Percentiles rank a stretch among this genome's conserved stretches.
These are phyloP conservation scores for Porcisia hertigi DNA, from an alignment of 208 protist species.

Conservation along the genomic window DNA sequence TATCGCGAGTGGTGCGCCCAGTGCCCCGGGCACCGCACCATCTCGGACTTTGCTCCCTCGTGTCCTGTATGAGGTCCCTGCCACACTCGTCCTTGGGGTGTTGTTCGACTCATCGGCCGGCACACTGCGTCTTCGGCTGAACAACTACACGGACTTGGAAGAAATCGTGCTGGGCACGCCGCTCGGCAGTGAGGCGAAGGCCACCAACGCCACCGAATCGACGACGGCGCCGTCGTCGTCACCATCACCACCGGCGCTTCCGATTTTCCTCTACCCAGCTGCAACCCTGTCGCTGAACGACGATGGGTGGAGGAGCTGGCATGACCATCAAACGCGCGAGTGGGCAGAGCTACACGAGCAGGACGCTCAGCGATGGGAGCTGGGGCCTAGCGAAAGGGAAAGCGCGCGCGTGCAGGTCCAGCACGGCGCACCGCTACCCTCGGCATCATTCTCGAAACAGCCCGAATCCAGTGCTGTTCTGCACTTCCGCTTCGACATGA, in stretches of 20 bases:
- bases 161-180: slow-evolving; percentile 10
- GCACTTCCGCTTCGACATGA: slow-evolving; percentile 31
- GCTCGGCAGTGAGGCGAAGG: background rate
- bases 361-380: background rate
- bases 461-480: slow-evolving; percentile 28
- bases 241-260: background rate
- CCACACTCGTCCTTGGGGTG: slow-evolving; percentile 23
- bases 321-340: slow-evolving; percentile 19
- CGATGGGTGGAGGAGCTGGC: slow-evolving; percentile 28
- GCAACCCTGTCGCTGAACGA: slow-evolving; percentile 33
- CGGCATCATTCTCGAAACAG: background rate
- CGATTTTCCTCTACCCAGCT: slow-evolving; percentile 20
- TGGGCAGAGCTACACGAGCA: slow-evolving; percentile 11
- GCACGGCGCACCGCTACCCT: background rate
- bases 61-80: background rate
- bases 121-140: slow-evolving; percentile 25
- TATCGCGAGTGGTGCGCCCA: background rate
- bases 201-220: background rate
- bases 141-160: slow-evolving; percentile 25
- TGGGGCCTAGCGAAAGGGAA: background rate
- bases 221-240: background rate
- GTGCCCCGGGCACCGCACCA: background rate
- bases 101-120: slow-evolving; percentile 8
- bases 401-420: background rate
- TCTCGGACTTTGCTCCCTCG: background rate